Evolutionary conservation across 2,329 filamentous ascomycete genomes (phyloP).

Genomic region (Alternaria alternata): DNA sequence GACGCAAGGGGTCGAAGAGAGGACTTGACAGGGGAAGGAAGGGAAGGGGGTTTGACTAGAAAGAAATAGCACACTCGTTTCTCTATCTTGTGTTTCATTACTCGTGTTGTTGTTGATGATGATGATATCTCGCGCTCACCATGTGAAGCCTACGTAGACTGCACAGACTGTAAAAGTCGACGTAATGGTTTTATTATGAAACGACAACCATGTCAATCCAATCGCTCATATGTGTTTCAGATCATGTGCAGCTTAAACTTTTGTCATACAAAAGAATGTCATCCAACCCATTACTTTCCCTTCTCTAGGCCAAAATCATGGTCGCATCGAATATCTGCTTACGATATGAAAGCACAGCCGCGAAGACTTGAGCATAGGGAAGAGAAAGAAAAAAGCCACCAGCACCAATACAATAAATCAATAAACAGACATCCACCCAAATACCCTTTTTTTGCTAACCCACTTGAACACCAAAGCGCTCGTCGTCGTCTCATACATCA

Average conservation of each 20-base stretch:
- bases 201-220: neutral
- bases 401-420: slow-evolving; percentile 12
- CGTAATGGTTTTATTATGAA: accelerated
- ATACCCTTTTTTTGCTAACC: slow-evolving; percentile 4
- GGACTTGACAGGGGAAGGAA: neutral
- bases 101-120: neutral
- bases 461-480: slow-evolving; percentile 3
- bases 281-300: neutral
- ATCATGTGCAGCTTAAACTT: neutral
- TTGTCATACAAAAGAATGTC: neutral
- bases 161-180: neutral
- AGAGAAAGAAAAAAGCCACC: neutral
- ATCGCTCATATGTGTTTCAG: neutral
- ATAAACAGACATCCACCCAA: slow-evolving; percentile 12
- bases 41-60: neutral
- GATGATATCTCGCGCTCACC: neutral
- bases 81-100: neutral
- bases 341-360: neutral
- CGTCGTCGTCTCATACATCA: neutral
- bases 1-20: neutral
- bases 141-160: neutral
- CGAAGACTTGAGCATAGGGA: neutral
- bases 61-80: neutral
- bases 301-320: neutral
- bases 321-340: neutral